phyloP scores from a whole-genome alignment of 768 basidiomycete genomes.

The Auriscalpium orientale region DNA sequence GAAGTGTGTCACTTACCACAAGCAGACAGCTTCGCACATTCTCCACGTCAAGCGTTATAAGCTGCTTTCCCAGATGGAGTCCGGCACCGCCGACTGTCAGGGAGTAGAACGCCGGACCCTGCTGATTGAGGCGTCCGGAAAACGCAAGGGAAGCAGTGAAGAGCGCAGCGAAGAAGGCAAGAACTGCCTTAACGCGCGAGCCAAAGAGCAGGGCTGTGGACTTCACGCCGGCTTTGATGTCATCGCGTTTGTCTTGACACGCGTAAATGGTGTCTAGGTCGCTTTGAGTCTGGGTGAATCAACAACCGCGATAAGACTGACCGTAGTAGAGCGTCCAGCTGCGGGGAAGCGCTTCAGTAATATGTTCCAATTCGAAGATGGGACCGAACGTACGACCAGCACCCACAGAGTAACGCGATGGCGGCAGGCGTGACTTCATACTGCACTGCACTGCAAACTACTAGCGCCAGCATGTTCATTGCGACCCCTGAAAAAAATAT shows the following conservation, averaged over 20 bases:
- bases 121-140: conserved; percentile 45
- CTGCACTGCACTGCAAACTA: conserved; percentile 1
- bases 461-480: background rate
- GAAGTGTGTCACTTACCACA: conserved; percentile 29
- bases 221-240: conserved; percentile 62
- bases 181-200: conserved; percentile 46
- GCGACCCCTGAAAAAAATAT: background rate
- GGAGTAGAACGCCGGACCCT: conserved; percentile 39
- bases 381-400: background rate
- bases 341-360: background rate
- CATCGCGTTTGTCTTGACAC: conserved; percentile 72
- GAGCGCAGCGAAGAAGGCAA: conserved; percentile 40
- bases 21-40: conserved; percentile 33
- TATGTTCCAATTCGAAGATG: too few species aligned
- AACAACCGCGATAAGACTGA: conserved; percentile 34
- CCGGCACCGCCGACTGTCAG: conserved; percentile 40
- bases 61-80: conserved; percentile 40
- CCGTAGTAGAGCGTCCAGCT: background rate
- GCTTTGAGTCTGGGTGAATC: too few species aligned
- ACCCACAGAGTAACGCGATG: background rate
- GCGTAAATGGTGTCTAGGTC: conserved; percentile 74
- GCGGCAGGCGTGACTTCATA: background rate
- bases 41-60: conserved; percentile 35
- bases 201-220: conserved; percentile 74
- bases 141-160: conserved; percentile 47